Evolutionary conservation across 225 moss, liverwort and hornwort genomes (phyloP), one percentile per base, ranked within the genome.

Genomic region (Ulota crispa): DNA sequence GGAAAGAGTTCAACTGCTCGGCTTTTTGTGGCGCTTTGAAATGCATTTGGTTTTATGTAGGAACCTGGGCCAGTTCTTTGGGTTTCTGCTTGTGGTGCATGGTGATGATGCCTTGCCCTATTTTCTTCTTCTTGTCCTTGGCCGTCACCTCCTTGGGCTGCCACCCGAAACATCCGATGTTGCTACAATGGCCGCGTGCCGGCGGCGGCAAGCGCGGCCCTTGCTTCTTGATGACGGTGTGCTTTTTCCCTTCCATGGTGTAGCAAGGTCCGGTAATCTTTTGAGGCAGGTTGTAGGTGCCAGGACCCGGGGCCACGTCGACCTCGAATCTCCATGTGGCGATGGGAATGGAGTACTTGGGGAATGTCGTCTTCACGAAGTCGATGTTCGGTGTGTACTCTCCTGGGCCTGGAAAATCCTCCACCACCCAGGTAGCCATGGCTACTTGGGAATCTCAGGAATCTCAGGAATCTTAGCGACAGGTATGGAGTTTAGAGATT

Each of bases 351-450:
- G 81, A 83, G 71, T 81, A 84, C 30, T 75, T 84, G 16, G 87
- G 87, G 19, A 43, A 53, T 3, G 54, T 18, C 3, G 84, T 72
- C 56, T 81, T 81, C 63, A 84, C 84, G 2, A 87, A 87, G 20
- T 87, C 81, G 37, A 81, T 84, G 68, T 84, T 87, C 6, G 84
- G 84, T 5, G 23, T 68, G 64, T 87, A 87, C n/a, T 83, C 81
- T 26, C 87, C 87, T 0, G 87, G 84, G 26, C 87, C 87, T 84
- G 87, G 87, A 45, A 34, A 81, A 64, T 87, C 84, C 39, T 87
- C 81, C 2, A 56, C 4, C 0, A 74, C 1, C 69, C 70, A 84
- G 15, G 72, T 76, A 2, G 42, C 24, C 86, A 80, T 83, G 12
- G 50, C 50, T 50, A 57, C 68, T 36, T 72, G 37, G 47, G 52